phyloP scores from a whole-genome alignment of 495 filamentous ascomycete genomes.

The Aspergillus olivimuriae region DNA sequence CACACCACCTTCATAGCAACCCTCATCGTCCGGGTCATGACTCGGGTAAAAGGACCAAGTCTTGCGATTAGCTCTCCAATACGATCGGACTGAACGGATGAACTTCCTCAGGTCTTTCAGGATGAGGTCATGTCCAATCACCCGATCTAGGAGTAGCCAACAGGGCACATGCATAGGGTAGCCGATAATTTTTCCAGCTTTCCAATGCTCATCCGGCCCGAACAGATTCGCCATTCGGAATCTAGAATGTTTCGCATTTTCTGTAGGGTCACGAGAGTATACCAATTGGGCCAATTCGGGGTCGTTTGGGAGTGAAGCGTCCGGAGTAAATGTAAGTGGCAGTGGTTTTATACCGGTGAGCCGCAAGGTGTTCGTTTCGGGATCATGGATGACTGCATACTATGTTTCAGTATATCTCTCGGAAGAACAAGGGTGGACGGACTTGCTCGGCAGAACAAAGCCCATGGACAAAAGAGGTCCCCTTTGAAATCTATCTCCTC shows the following conservation, averaged over 20 bases:
- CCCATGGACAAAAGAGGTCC: neutral
- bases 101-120: slow-evolving; percentile 1
- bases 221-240: slow-evolving; percentile 6
- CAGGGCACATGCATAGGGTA: slow-evolving; percentile 6
- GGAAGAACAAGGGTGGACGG: neutral
- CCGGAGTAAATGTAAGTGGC: neutral
- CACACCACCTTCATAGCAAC: neutral
- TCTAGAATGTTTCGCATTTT: neutral
- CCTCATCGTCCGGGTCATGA: neutral
- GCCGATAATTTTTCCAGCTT: neutral
- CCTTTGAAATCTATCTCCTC: slow-evolving; percentile 1
- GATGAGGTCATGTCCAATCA: slow-evolving; percentile 2
- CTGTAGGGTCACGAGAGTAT: neutral
- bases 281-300: neutral
- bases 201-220: neutral
- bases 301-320: neutral
- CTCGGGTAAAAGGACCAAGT: neutral
- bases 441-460: neutral
- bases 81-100: neutral
- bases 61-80: slow-evolving; percentile 1
- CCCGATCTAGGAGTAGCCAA: slow-evolving; percentile 5
- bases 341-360: neutral
- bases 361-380: neutral
- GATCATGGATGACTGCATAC: slow-evolving; percentile 1
- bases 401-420: neutral